These are phyloP conservation scores for Ballota nigra DNA, from an alignment of 257 asterid species.

Conservation along the genomic window DNA sequence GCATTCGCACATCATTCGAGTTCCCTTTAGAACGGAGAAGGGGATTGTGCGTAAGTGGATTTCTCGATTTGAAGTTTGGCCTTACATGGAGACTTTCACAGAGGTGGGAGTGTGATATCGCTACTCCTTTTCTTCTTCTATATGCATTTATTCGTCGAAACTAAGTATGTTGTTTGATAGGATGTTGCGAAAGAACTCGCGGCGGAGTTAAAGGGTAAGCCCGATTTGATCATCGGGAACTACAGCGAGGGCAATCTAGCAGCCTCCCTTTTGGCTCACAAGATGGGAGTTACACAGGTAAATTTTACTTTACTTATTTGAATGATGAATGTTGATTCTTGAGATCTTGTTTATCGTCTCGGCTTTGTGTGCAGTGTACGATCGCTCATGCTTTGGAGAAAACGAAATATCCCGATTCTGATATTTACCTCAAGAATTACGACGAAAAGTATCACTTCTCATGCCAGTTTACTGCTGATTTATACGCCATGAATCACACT, in stretches of 20 bases:
- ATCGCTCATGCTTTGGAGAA: constrained; percentile 97
- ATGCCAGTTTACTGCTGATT: constrained; percentile 93
- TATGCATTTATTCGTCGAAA: background rate
- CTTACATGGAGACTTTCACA: constrained; percentile 93
- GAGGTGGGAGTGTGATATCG: constrained; percentile 47
- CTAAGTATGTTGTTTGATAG: constrained; percentile 31
- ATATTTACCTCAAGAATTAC: constrained; percentile 64
- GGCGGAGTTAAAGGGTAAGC: constrained; percentile 75
- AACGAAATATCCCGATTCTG: constrained; percentile 94
- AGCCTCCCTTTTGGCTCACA: constrained; percentile 92
- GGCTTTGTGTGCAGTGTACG: constrained; percentile 55
- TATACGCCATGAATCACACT: constrained; percentile 95
- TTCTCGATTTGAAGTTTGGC: constrained; percentile 99
- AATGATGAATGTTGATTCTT: background rate
- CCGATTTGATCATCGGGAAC: constrained; percentile 91
- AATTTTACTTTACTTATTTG: background rate
- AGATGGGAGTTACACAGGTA: constrained; percentile 97
- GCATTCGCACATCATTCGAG: constrained; percentile 90
- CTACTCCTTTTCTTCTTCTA: background rate
- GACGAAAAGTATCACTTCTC: constrained; percentile 97
- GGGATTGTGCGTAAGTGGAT: constrained; percentile 93
- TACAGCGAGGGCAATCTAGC: constrained; percentile 97
- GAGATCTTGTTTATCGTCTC: background rate
- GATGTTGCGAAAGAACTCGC: constrained; percentile 87
- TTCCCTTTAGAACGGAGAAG: constrained; percentile 88